phyloP scores from a whole-genome alignment of 1,284 basidiomycete genomes.

The Stereum hirsutum region DNA sequence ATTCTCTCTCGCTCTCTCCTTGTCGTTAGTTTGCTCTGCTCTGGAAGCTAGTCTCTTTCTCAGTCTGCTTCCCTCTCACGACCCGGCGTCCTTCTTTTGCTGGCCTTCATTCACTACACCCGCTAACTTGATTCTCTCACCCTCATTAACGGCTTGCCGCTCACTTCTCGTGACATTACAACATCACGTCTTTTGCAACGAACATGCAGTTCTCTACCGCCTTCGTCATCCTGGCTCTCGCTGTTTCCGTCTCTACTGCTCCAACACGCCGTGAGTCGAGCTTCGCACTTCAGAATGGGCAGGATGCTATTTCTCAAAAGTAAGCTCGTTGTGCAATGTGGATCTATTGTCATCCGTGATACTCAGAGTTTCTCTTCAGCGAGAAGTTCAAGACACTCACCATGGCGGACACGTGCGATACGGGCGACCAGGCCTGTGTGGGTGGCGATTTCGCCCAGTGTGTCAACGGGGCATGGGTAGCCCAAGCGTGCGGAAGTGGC shows the following conservation, averaged over 20 bases:
- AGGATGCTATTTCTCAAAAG: conserved; percentile 46
- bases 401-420: conserved; percentile 30
- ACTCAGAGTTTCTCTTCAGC: conserved; percentile 22
- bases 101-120: conserved; percentile 8
- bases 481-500: conserved; percentile 29
- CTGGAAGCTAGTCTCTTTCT: background rate
- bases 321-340: conserved; percentile 17
- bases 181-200: background rate
- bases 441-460: conserved; percentile 39
- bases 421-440: conserved; percentile 38
- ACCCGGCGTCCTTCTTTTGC: no score
- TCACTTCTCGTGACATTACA: background rate
- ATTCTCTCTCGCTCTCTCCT: conserved; percentile 8
- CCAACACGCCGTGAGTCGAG: conserved; percentile 12
- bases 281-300: conserved; percentile 37
- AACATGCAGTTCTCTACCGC: background rate
- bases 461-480: conserved; percentile 35
- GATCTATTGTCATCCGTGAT: background rate
- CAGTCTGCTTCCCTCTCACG: background rate
- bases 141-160: conserved; percentile 7
- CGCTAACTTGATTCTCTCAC: conserved; percentile 9
- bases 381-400: conserved; percentile 35
- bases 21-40: conserved; percentile 6
- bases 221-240: conserved; percentile 6
- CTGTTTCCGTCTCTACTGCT: conserved; percentile 4